Evolutionary conservation across 768 basidiomycete species (phyloP).

Genomic region (Russula sp.): DNA sequence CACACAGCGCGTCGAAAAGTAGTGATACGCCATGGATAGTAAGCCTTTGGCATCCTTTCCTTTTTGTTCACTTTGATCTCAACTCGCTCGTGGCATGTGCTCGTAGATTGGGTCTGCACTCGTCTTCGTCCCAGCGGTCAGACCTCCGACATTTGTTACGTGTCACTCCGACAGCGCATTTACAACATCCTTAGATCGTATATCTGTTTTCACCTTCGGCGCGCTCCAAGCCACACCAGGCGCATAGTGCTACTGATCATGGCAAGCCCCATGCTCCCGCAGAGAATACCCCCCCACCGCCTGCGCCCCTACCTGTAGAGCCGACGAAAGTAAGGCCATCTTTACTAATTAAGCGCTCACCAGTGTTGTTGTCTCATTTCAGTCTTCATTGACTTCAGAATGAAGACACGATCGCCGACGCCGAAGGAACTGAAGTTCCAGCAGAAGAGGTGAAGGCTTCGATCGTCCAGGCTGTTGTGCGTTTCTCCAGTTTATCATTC

Average conservation of each 20-base stretch:
- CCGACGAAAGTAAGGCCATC: slow-evolving; percentile 1
- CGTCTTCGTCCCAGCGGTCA: slow-evolving; percentile 19
- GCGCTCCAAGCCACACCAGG: slow-evolving; percentile 22
- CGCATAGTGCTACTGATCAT: slow-evolving; percentile 49
- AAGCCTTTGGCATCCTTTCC: not conserved
- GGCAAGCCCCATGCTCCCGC: slow-evolving; percentile 44
- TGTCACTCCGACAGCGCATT: slow-evolving; percentile 27
- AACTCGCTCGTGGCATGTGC: not conserved
- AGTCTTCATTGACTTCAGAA: not conserved
- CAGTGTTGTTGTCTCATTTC: not conserved
- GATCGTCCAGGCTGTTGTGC: slow-evolving; percentile 22
- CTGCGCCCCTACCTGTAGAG: not conserved
- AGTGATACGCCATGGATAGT: slow-evolving; percentile 19
- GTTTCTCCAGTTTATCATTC: not conserved
- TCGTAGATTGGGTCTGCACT: slow-evolving; percentile 17
- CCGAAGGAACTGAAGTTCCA: slow-evolving; percentile 25
- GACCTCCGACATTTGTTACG: slow-evolving; percentile 1
- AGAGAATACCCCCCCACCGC: slow-evolving; percentile 41
- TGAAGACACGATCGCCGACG: slow-evolving; percentile 22
- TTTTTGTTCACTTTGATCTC: not conserved
- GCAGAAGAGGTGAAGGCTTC: slow-evolving; percentile 26
- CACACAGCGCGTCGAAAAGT: slow-evolving; percentile 6
- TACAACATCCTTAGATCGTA: slow-evolving; percentile 1
- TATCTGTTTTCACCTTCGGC: slow-evolving; percentile 21
- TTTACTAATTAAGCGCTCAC: not conserved